Conservation (phyloP, 352 stramenopile genomes). For the Vaucheria bursata region DNA sequence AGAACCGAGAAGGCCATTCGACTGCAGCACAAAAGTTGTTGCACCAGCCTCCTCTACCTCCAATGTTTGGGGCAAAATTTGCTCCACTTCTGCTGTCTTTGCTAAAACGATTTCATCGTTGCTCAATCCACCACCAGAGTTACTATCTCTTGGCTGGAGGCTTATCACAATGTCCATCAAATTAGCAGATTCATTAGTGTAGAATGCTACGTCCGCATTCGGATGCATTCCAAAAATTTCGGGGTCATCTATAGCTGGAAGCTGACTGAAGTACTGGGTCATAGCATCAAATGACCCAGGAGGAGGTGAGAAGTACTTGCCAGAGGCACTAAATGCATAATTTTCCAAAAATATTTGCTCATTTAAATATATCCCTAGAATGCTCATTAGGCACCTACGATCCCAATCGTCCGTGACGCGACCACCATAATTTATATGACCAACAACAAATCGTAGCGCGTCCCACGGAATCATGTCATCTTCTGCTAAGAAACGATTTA, state of each 20-base stretch:
- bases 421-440: slow-evolving; percentile 89
- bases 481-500: slow-evolving; percentile 79
- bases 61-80: slow-evolving; percentile 65
- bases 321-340: slow-evolving; percentile 76
- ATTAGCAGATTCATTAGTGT: slow-evolving; percentile 72
- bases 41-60: slow-evolving; percentile 70
- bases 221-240: slow-evolving; percentile 92
- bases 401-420: slow-evolving; percentile 92
- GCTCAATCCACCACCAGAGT: slow-evolving; percentile 59
- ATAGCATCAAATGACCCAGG: slow-evolving; percentile 52
- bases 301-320: slow-evolving; percentile 70
- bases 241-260: slow-evolving; percentile 74
- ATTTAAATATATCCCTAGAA: slow-evolving; percentile 81
- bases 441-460: slow-evolving; percentile 79
- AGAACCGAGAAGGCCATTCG: slow-evolving; percentile 75
- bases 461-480: slow-evolving; percentile 79
- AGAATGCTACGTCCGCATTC: slow-evolving; percentile 86
- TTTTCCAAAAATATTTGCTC: slow-evolving; percentile 61
- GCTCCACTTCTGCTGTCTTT: slow-evolving; percentile 51
- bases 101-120: slow-evolving; percentile 60
- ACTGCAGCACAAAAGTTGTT: slow-evolving; percentile 77
- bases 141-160: slow-evolving; percentile 71
- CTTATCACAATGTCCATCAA: slow-evolving; percentile 76
- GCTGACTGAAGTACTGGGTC: slow-evolving; percentile 65
- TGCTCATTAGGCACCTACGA: slow-evolving; percentile 76